A percentile compares a stretch with the other conserved stretches of the same genome.
phyloP scores from a whole-genome alignment of 305 asterid genomes.

The Fraxinus nigra region DNA sequence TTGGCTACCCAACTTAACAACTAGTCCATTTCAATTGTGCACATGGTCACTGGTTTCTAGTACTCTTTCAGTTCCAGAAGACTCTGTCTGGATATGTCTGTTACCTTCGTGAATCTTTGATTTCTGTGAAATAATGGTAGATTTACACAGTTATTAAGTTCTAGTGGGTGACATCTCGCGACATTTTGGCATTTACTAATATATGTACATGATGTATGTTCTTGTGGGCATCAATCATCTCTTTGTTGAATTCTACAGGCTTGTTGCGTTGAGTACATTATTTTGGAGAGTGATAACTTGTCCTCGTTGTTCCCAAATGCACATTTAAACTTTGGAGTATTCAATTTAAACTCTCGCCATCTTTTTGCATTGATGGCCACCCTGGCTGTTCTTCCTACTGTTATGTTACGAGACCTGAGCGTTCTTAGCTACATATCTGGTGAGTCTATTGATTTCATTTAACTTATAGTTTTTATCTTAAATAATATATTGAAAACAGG shows the following conservation, averaged over 20 bases:
- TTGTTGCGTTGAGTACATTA: conserved; percentile 83
- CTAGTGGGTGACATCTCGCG: neutral
- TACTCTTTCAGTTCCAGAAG: neutral
- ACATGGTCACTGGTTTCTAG: neutral
- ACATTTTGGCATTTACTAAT: conserved; percentile 8
- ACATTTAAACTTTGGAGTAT: conserved; percentile 58
- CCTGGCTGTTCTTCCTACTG: conserved; percentile 84
- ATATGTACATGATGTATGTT: neutral
- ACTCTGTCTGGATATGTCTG: neutral
- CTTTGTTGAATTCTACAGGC: conserved; percentile 47
- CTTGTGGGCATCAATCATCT: conserved; percentile 8
- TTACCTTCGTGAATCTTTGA: neutral
- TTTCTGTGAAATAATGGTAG: neutral
- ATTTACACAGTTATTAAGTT: neutral
- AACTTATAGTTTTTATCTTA: neutral
- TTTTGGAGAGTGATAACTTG: conserved; percentile 82
- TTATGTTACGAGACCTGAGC: conserved; percentile 67
- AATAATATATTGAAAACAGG: no score
- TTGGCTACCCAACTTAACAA: neutral
- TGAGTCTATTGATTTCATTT: conserved; percentile 24
- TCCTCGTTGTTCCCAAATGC: conserved; percentile 82
- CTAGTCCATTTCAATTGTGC: neutral
- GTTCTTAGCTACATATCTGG: conserved; percentile 93
- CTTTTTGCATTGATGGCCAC: conserved; percentile 69
- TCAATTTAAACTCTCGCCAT: conserved; percentile 50